Base-by-base conservation (phyloP, 176 grass and related monocot genomes). In the Pharus latifolius region DNA sequence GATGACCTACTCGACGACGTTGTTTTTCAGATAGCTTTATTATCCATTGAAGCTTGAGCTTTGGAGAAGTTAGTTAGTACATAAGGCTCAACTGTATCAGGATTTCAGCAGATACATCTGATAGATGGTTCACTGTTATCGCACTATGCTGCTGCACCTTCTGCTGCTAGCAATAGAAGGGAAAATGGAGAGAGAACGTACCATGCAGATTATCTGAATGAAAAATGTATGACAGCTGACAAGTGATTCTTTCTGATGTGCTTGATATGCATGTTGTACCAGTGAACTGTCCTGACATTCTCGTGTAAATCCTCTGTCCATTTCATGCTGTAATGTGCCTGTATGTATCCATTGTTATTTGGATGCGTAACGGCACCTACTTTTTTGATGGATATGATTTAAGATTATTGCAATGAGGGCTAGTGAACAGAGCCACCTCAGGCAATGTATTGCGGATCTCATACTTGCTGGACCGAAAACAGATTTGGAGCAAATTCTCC, bases 1-100 rank as follows among this genome's bases (percentile, higher is more conserved):
- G 87, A 98, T 61, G 89, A 98, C 28, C 61, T 98, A 60, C 20
- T 98, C 8, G 86, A 90, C 63, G 87, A 98, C 51, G 70, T 85
- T 70, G 68, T 93, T 27, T 64, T 98, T 57, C 77, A 92, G 5
- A 82, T 84, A 59, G 80, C 60, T 20, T 62, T 77, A 34, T 56
- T 79, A 49, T 85, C 82, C 3, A 85, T 78, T 17, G 76, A 74
- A 42, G 11, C 12, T 76, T 65, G 47, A 53, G 28, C 28, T 73
- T 20, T 16, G 23, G 16, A 23, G 58, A 53, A 30, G 16, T 65
- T 24, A 65, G 12, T 41, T n/a, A n/a, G n/a, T 72, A 11, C 22
- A 18, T 46, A 64, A 20, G 0, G 30, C 30, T 60, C 16, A 60
- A 18, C 3, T 18, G 26, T 84, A 56, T 3, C 12, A 35, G 42